Evolutionary conservation across 2,329 filamentous ascomycete genomes (phyloP), one percentile per base, ranked within the genome.

Genomic region (Tolypocladium nubicola): DNA sequence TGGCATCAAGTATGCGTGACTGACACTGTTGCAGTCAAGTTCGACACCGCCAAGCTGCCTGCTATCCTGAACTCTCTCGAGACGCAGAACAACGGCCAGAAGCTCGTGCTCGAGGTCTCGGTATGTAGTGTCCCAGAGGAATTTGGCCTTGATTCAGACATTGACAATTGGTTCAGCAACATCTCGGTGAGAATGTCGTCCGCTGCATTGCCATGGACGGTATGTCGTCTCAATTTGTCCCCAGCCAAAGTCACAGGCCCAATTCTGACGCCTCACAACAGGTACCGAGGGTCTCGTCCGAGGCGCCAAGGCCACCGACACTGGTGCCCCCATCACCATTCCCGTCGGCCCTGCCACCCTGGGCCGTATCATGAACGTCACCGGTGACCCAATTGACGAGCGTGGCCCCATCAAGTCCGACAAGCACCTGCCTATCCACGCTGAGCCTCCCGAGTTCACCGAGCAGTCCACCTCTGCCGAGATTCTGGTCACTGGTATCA

Each of bases 201-300:
- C 88, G 94, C 79, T 96, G 90, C 79, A 99, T 99, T 96, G 94
- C 94, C 80, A 99, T 99, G 94, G 94, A 99, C 80, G 94, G 93
- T 95, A 86, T 78, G 85, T 76, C 58, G 56, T 57, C 39, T 56
- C 57, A 43, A 26, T 41, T 41, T 21, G 8, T n/a, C 2, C 16
- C 38, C 38, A 39, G 38, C 38, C 38, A 39, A 39, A 19, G 40
- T 41, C 40, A 21, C 26, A 6, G 16, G 45, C 13, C 16, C 45
- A 53, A 53, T 56, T 60, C 59, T 53, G 61, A 59, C 58, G 55
- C 39, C 61, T 59, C 60, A 65, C 64, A 94, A 26, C 33, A 58
- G 90, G 90, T 95, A 99, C 93, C 75, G 94, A 97, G 84, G 94
- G 94, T 94, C 90, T 99, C 70, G 89, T 93, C 75, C 93, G 94